A percentile compares a stretch with the other conserved stretches of the same genome.
phyloP scores from a whole-genome alignment of 1,284 basidiomycete species.

The Pseudozyma sp. region DNA sequence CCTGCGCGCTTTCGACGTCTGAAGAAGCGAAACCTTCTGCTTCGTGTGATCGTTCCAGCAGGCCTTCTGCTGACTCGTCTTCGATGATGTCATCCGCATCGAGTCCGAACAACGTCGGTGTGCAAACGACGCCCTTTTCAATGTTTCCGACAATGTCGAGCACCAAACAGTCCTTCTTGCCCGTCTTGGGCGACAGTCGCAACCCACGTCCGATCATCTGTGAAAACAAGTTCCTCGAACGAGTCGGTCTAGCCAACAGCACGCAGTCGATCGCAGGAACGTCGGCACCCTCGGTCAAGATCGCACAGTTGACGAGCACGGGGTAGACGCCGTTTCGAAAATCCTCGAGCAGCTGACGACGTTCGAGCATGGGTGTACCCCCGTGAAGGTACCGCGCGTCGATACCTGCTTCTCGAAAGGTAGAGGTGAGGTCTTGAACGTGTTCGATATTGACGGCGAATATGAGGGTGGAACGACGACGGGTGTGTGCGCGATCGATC shows the following conservation, averaged over 20 bases:
- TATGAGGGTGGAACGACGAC: constrained; percentile 84
- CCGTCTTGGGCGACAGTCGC: constrained; percentile 82
- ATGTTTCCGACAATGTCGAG: constrained; percentile 91
- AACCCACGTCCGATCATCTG: constrained; percentile 98
- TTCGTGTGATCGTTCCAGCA: constrained; percentile 31
- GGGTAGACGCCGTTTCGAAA: constrained; percentile 83
- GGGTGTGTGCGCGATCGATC: constrained; percentile 54
- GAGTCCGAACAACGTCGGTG: constrained; percentile 87
- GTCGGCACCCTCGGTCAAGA: constrained; percentile 73
- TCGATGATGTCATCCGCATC: constrained; percentile 79
- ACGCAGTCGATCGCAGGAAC: constrained; percentile 81
- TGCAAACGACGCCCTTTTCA: constrained; percentile 79
- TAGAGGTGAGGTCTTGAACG: constrained; percentile 79
- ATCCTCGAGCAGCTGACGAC: constrained; percentile 76
- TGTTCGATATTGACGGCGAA: constrained; percentile 91
- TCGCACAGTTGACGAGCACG: constrained; percentile 90
- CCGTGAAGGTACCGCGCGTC: constrained; percentile 84
- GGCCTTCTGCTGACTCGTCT: constrained; percentile 38
- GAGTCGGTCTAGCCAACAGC: constrained; percentile 79
- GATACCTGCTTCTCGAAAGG: constrained; percentile 81
- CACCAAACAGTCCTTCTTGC: constrained; percentile 86
- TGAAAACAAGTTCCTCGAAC: constrained; percentile 86
- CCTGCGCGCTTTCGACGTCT: neutral
- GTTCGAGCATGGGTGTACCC: constrained; percentile 76
- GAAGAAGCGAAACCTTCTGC: constrained; percentile 2